Evolutionary conservation across 352 stramenopile genomes (phyloP).

Genomic region (Globisporangium lucens): DNA sequence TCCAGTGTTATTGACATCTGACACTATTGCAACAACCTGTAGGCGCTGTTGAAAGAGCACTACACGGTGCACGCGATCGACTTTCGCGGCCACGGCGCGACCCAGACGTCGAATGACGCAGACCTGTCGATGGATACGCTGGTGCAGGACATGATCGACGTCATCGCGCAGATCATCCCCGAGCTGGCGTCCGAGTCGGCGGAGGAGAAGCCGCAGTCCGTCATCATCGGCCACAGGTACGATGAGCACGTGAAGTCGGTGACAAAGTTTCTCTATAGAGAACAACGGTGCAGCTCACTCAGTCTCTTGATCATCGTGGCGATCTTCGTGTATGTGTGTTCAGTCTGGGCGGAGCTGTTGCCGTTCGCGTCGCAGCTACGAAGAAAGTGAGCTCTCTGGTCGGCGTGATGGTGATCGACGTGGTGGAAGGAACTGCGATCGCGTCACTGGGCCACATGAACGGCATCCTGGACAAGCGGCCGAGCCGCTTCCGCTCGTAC

Average conservation of each 20-base stretch:
- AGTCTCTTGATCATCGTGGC: neutral
- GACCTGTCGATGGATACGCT: slow-evolving; percentile 76
- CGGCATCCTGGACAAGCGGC: slow-evolving; percentile 68
- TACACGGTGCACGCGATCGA: slow-evolving; percentile 84
- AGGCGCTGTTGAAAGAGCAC: slow-evolving; percentile 72
- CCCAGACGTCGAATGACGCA: slow-evolving; percentile 48
- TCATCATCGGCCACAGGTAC: slow-evolving; percentile 81
- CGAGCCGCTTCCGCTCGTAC: slow-evolving; percentile 54
- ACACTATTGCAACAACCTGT: neutral
- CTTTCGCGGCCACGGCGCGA: slow-evolving; percentile 76
- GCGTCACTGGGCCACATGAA: slow-evolving; percentile 87
- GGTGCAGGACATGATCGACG: slow-evolving; percentile 61
- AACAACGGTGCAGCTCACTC: neutral
- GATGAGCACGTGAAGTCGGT: too few relatives aligned
- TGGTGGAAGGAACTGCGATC: slow-evolving; percentile 85
- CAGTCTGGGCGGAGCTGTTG: slow-evolving; percentile 82
- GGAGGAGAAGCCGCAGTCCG: slow-evolving; percentile 44
- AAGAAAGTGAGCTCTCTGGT: slow-evolving; percentile 58
- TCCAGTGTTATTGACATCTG: neutral
- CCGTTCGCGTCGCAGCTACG: slow-evolving; percentile 65
- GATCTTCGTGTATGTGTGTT: neutral
- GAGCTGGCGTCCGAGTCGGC: slow-evolving; percentile 15
- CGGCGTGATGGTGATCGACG: slow-evolving; percentile 87
- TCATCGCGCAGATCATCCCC: slow-evolving; percentile 57
- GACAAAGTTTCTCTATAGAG: neutral